A percentile compares a stretch with the other conserved stretches of the same genome.
Evolutionary conservation across 2,329 filamentous ascomycete species (phyloP).

Genomic region (Tolypocladium tropicale): DNA sequence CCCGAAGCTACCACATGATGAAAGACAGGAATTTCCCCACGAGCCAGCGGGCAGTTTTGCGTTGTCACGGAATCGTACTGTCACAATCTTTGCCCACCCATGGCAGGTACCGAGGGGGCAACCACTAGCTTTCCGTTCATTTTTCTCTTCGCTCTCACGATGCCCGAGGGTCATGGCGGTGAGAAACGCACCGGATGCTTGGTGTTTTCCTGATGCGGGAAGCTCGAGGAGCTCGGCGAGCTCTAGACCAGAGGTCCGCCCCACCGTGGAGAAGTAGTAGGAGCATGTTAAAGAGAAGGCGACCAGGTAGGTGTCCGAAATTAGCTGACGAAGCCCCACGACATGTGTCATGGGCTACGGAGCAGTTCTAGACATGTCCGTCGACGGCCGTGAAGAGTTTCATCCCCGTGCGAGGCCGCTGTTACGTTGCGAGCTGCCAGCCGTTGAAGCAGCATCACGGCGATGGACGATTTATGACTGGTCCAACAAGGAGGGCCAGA

Average conservation of each 20-base stretch:
- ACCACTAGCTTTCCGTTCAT: not conserved
- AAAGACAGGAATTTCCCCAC: conserved; percentile 1
- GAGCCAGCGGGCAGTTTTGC: not conserved
- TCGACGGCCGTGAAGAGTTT: not conserved
- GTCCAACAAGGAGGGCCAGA: not conserved
- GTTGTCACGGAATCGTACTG: not conserved
- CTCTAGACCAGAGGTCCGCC: conserved; percentile 2
- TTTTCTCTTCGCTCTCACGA: not conserved
- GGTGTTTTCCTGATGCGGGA: conserved; percentile 12
- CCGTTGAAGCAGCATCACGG: not conserved
- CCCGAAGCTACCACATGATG: not conserved
- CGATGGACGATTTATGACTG: not conserved
- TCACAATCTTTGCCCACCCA: not conserved
- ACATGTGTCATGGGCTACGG: conserved; percentile 10
- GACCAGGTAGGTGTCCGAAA: not conserved
- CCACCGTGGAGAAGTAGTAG: not conserved
- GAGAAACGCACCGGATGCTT: conserved; percentile 14
- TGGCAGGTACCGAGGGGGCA: not conserved
- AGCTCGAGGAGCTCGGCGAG: conserved; percentile 5
- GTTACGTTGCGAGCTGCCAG: not conserved
- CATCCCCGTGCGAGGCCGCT: too few species aligned
- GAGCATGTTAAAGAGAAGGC: not conserved
- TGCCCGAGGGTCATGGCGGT: conserved; percentile 4
- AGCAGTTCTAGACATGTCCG: conserved; percentile 8
- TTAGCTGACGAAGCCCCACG: not conserved